These are phyloP conservation scores for Eutrema yunnanense DNA, from an alignment of 345 rosid genomes.

Conservation along the genomic window DNA sequence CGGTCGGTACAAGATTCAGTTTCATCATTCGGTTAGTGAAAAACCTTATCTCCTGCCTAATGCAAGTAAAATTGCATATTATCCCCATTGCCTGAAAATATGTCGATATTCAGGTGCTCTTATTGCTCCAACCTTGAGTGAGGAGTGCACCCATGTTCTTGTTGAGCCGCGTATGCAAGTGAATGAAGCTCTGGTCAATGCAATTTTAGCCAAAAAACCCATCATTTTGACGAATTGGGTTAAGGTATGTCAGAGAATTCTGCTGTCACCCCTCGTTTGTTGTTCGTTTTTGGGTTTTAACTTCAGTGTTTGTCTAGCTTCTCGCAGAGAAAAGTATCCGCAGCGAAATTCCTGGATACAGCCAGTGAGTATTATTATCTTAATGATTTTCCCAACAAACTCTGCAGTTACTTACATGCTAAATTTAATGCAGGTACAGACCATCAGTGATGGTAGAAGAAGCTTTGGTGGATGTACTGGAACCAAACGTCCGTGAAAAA, in stretches of 20 bases:
- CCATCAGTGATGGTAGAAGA: constrained; percentile 63
- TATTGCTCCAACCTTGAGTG: constrained; percentile 33
- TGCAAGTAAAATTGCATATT: background rate
- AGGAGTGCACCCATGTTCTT: constrained; percentile 77
- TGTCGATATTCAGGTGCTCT: constrained; percentile 49
- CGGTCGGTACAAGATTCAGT: constrained; percentile 42
- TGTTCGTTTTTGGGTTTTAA: constrained; percentile 14
- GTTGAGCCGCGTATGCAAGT: constrained; percentile 46
- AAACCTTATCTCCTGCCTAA: background rate
- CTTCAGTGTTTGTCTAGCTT: constrained; percentile 41
- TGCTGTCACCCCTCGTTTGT: background rate
- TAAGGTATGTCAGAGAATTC: constrained; percentile 43
- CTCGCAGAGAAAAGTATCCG: constrained; percentile 58
- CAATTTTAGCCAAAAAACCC: constrained; percentile 53
- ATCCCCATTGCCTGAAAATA: background rate
- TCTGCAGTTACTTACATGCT: constrained; percentile 8
- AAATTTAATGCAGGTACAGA: constrained; percentile 35
- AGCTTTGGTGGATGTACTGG: constrained; percentile 51
- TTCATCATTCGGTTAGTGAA: constrained; percentile 67
- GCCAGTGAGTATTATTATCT: constrained; percentile 49
- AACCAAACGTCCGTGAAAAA: constrained; percentile 50
- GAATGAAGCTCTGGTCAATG: constrained; percentile 51
- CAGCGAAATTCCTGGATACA: constrained; percentile 63
- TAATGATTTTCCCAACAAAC: constrained; percentile 7
- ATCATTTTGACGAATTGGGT: constrained; percentile 53